A percentile compares a stretch with the other conserved stretches of the same genome.
Conservation (phyloP, 2,329 filamentous ascomycete species). For the Penicillium sp. region DNA sequence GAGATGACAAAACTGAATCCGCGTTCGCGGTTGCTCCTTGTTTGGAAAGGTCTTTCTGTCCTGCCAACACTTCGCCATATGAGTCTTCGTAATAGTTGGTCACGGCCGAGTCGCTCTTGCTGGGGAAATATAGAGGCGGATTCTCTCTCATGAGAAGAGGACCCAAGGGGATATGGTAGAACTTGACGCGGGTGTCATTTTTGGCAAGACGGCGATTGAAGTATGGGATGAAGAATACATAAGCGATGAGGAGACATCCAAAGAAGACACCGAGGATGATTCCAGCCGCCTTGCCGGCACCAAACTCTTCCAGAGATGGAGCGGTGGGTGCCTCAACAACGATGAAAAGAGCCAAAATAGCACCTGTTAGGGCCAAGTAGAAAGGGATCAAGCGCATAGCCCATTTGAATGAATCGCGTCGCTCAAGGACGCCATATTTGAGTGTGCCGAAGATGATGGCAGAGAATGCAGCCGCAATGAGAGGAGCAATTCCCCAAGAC, state of each 20-base stretch:
- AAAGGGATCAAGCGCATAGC: constrained; percentile 49
- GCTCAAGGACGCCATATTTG: constrained; percentile 52
- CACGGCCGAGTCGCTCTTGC: constrained; percentile 35
- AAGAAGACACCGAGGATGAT: constrained; percentile 28
- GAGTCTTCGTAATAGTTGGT: constrained; percentile 42
- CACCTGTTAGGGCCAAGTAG: constrained; percentile 51
- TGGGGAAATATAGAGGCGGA: constrained; percentile 42
- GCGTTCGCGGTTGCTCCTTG: constrained; percentile 2
- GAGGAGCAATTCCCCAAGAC: constrained; percentile 51
- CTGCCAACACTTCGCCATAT: constrained; percentile 26
- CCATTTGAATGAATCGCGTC: constrained; percentile 50
- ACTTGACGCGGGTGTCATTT: constrained; percentile 20
- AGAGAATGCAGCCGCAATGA: constrained; percentile 48
- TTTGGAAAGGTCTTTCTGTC: constrained; percentile 6
- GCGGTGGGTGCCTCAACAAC: constrained; percentile 42
- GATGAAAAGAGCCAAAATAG: constrained; percentile 58
- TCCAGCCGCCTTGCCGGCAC: constrained; percentile 24
- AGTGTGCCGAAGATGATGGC: constrained; percentile 51
- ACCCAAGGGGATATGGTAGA: constrained; percentile 38
- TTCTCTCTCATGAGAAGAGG: constrained; percentile 41
- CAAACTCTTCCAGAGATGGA: constrained; percentile 24
- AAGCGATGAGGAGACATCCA: constrained; percentile 23
- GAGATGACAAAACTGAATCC: constrained; percentile 5
- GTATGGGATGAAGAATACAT: constrained; percentile 29
- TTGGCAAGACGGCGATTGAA: constrained; percentile 29